Base-by-base conservation (phyloP, 805 yeast species). In the Ogataea henricii region DNA sequence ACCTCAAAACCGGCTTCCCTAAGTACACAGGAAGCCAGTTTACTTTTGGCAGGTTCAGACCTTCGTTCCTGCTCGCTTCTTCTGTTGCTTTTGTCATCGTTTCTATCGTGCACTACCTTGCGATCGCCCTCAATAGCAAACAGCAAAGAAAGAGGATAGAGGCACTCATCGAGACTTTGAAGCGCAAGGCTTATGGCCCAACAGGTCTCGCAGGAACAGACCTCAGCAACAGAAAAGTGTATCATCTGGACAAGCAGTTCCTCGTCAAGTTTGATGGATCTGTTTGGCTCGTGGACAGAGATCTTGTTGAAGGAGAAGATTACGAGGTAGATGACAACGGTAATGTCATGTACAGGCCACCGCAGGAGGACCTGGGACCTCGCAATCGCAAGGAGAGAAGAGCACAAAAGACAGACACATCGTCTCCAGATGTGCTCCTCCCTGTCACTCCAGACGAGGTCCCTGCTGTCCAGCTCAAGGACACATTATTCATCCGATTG, bases 1-100 rank as follows among this genome's bases (percentile, higher is more conserved):
- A 88, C 67, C 71, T 87, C 45, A 73, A 79, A 36, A 78, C 81
- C 56, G 97, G 98, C 6, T 92, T 94, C 68, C 98, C 99, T 6
- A 74, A 76, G 52, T 89, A 87, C 51, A 82, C 82, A 48, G 88
- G 83, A 13, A 75, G 82, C 17, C 88, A 81, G 45, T 80, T 86
- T 72, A 73, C 73, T 53, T 80, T 85, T 64, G 63, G 79, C 60
- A 76, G 83, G 65, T 89, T 74, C 75, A 78, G 85, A 59, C 97
- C 90, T 18, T 85, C 85, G 33, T 62, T 78, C 26, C 55, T 75
- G 9, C 63, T 81, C 41, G 79, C 87, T 0, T 33, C 83, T 1
- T 55, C 70, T 3, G 71, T 85, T 27, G 60, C 88, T 23, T 79
- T 72, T 46, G 29, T 80, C 0, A 54, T 85, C 9, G 68, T 79